phyloP scores from a whole-genome alignment of 768 basidiomycete species.

The Pisolithus marmoratus region DNA sequence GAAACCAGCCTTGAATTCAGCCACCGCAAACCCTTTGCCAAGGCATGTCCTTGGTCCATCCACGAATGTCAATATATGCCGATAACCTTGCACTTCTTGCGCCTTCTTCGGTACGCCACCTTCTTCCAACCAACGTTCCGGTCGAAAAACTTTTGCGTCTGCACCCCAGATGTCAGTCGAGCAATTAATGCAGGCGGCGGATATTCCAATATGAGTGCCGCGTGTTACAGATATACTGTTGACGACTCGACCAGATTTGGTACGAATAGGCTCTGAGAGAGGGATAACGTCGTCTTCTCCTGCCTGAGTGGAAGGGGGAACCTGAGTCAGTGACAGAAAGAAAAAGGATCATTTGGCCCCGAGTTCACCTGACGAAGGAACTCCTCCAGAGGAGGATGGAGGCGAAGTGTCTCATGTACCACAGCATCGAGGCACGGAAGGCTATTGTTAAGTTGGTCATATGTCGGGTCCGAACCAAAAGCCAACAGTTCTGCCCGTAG shows the following conservation, averaged over 20 bases:
- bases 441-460: slow-evolving; percentile 43
- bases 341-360: not conserved
- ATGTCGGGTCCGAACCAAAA: slow-evolving; percentile 43
- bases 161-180: slow-evolving; percentile 55
- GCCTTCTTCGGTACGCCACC: slow-evolving; percentile 15
- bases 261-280: too few species aligned
- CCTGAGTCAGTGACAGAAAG: not conserved
- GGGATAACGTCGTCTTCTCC: too few species aligned
- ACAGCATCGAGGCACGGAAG: slow-evolving; percentile 53
- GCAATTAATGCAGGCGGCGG: slow-evolving; percentile 44
- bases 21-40: too few species aligned
- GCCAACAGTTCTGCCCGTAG: slow-evolving; percentile 44
- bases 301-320: slow-evolving; percentile 26
- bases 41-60: slow-evolving; percentile 42
- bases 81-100: slow-evolving; percentile 31
- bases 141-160: slow-evolving; percentile 51
- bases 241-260: slow-evolving; percentile 17
- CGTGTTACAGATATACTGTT: slow-evolving; percentile 42
- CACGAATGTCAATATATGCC: slow-evolving; percentile 38
- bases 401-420: slow-evolving; percentile 22
- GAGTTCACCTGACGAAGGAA: slow-evolving; percentile 6
- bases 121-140: slow-evolving; percentile 52
- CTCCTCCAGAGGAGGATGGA: slow-evolving; percentile 31
- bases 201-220: slow-evolving; percentile 39
- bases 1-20: too few species aligned